Evolutionary conservation across 768 basidiomycete genomes (phyloP), one percentile per base, ranked within the genome.

Genomic region (Crepidotus variabilis): DNA sequence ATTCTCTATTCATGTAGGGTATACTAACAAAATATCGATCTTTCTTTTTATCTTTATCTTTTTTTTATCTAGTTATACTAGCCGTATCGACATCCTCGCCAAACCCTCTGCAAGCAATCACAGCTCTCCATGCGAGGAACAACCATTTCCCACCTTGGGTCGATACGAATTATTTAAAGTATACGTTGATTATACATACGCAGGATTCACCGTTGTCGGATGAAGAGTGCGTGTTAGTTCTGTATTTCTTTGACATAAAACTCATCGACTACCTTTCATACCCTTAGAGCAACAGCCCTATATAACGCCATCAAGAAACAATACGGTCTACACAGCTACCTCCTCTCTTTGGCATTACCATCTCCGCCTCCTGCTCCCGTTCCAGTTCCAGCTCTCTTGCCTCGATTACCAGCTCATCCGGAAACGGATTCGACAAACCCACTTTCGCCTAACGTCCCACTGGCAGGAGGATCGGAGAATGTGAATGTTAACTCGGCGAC

Each of bases 251-350:
- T 22, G 16, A 45, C 16, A 16, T 16, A 1, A 49, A n/a, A n/a
- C n/a, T 22, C 22, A 28, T 45, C 55, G 32, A 23, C 59, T 45
- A 33, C 47, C 34, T 49, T 51, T 52, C 57, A 45, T 46, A 23
- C 20, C 52, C 57, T 11, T 62, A 94, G 92, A 72, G 87, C 88
- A 24, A 78, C 75, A 34, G 89, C 92, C 10, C 77, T 94, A 13
- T 88, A 86, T 68, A 94, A 93, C 62, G 92, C 91, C 1, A 86
- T 90, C 55, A 94, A 90, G 78, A 92, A 90, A 68, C 91, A 92
- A 67, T 89, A 82, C 69, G 91, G 90, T 14, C 72, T 92, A 13
- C 85, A 93, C 65, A 83, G 81, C 51, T 89, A 87, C 67, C 76
- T 94, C 10, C 80, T 94, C 34, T 67, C 81, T 13, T 74, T 94